phyloP scores from a whole-genome alignment of 1,284 basidiomycete genomes.

The Austroboletus novae-zelandiae region DNA sequence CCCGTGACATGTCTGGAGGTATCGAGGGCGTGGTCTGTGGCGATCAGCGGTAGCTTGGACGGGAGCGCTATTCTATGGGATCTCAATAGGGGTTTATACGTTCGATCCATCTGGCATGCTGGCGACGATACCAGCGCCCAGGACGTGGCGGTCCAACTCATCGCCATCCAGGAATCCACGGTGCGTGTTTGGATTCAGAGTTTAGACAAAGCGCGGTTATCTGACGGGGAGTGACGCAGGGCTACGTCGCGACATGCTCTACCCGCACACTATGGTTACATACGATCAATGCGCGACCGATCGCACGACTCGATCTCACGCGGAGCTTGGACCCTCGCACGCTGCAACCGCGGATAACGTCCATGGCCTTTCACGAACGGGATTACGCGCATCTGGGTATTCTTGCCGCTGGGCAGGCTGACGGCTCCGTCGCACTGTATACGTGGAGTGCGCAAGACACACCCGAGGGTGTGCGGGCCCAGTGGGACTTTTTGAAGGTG shows the following conservation, averaged over 20 bases:
- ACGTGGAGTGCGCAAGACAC: conserved; percentile 78
- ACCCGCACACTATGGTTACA: conserved; percentile 66
- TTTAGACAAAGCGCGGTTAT: no score
- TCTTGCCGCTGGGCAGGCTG: conserved; percentile 64
- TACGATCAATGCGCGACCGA: conserved; percentile 74
- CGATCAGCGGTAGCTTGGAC: conserved; percentile 83
- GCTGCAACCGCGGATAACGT: conserved; percentile 50
- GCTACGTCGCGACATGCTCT: conserved; percentile 82
- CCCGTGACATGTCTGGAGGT: conserved; percentile 70
- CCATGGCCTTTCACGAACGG: conserved; percentile 77
- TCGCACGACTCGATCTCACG: conserved; percentile 64
- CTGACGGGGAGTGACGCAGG: conserved; percentile 40
- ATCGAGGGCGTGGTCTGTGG: conserved; percentile 80
- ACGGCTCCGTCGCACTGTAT: conserved; percentile 65
- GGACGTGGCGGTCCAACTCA: conserved; percentile 51
- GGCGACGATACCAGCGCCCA: conserved; percentile 30
- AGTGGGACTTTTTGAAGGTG: conserved; percentile 71
- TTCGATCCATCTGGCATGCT: conserved; percentile 72
- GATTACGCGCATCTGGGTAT: conserved; percentile 72
- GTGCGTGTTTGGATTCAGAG: conserved; percentile 25
- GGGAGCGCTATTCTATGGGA: conserved; percentile 91
- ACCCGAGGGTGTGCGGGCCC: conserved; percentile 55
- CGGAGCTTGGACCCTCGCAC: conserved; percentile 34
- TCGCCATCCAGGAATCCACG: conserved; percentile 82
- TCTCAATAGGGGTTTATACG: conserved; percentile 77